A percentile compares a stretch with the other conserved stretches of the same genome.
phyloP scores from a whole-genome alignment of 2,329 filamentous ascomycete genomes.

The Xylariaceae sp. region DNA sequence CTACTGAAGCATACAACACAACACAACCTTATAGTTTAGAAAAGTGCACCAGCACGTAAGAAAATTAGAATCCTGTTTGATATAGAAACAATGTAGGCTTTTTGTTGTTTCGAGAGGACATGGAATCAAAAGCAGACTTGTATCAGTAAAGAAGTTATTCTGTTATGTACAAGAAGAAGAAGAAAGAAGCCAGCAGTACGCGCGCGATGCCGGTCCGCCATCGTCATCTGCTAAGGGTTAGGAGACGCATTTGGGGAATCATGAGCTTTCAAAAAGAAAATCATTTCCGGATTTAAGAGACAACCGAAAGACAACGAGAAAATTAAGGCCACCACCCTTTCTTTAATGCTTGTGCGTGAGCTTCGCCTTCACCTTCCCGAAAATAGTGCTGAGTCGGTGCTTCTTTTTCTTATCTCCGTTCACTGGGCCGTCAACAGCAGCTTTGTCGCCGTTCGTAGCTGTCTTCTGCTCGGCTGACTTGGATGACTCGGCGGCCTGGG shows the following conservation, averaged over 20 bases:
- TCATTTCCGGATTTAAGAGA: slow-evolving; percentile 14
- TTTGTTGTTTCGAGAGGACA: neutral
- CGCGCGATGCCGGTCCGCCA: slow-evolving; percentile 19
- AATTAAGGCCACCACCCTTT: slow-evolving; percentile 9
- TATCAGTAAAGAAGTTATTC: slow-evolving; percentile 16
- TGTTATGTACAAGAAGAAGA: slow-evolving; percentile 24
- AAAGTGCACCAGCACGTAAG: neutral
- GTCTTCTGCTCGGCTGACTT: slow-evolving; percentile 15
- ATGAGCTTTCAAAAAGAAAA: slow-evolving; percentile 23
- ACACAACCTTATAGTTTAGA: neutral
- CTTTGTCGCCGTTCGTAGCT: slow-evolving; percentile 20
- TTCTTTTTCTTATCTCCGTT: slow-evolving; percentile 58
- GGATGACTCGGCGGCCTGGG: slow-evolving; percentile 3
- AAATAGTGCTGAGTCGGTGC: slow-evolving; percentile 57
- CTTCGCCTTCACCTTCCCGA: slow-evolving; percentile 51
- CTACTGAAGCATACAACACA: no score
- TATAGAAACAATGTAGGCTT: neutral
- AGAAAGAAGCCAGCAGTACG: slow-evolving; percentile 20
- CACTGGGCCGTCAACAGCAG: slow-evolving; percentile 29
- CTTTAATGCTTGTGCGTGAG: slow-evolving; percentile 31
- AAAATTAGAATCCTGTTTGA: neutral
- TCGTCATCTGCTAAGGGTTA: slow-evolving; percentile 17
- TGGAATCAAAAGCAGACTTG: slow-evolving; percentile 9
- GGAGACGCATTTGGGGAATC: slow-evolving; percentile 31
- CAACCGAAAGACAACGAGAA: slow-evolving; percentile 11